phyloP scores from a whole-genome alignment of 169 alveolate genomes.

The Theileria luwenshuni region DNA sequence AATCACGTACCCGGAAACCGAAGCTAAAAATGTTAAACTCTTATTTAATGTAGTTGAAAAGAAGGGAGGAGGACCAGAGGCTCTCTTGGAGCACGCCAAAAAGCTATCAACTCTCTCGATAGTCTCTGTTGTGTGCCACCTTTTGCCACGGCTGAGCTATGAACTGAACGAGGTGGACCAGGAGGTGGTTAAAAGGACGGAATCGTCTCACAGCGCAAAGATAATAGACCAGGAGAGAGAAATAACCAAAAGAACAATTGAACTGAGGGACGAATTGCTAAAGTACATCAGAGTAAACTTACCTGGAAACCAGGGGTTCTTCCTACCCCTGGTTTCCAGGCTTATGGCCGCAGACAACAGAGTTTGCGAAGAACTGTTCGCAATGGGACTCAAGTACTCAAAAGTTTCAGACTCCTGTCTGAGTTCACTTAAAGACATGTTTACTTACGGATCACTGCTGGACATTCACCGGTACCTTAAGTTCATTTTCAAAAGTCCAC shows the following conservation, averaged over 20 bases:
- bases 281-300: conserved; percentile 8
- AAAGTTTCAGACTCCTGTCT: conserved; percentile 35
- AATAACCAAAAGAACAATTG: conserved; percentile 18
- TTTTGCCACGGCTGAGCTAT: conserved; percentile 54
- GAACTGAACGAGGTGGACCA: conserved; percentile 40
- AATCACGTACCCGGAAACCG: conserved; percentile 53
- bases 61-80: conserved; percentile 51
- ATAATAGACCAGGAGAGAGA: conserved; percentile 22
- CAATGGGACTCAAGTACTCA: conserved; percentile 49
- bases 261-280: conserved; percentile 13
- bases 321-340: conserved; percentile 48
- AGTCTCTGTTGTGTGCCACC: conserved; percentile 52
- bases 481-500: conserved; percentile 21
- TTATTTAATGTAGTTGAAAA: conserved; percentile 41
- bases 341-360: conserved; percentile 46
- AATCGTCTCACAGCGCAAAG: conserved; percentile 13
- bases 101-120: conserved; percentile 45
- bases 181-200: conserved; percentile 19
- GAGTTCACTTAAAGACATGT: conserved; percentile 24
- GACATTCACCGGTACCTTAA: conserved; percentile 41
- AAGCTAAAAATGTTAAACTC: conserved; percentile 13
- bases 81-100: conserved; percentile 11
- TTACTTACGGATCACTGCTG: conserved; percentile 29
- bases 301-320: conserved; percentile 9
- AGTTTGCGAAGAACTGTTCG: conserved; percentile 21